These are phyloP conservation scores for Scheffersomyces lignicola DNA, from an alignment of 1,139 yeast genomes.

Conservation along the genomic window DNA sequence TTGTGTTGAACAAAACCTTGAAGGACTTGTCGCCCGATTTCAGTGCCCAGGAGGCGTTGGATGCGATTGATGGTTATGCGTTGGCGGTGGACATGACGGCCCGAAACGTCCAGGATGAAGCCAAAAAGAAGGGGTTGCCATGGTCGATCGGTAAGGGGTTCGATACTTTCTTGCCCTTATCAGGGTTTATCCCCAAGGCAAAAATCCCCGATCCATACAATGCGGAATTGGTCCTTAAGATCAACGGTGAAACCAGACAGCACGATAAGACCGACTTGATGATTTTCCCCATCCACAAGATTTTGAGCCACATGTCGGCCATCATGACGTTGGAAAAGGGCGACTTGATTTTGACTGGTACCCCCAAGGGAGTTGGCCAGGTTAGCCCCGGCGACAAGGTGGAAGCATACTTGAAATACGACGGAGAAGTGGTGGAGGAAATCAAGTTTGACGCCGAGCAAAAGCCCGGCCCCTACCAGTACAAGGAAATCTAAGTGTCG, in stretches of 20 bases:
- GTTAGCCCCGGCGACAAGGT: slow-evolving; percentile 76
- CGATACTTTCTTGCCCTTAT: slow-evolving; percentile 89
- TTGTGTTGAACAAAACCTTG: slow-evolving; percentile 65
- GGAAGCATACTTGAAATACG: slow-evolving; percentile 58
- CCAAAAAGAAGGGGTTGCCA: slow-evolving; percentile 91
- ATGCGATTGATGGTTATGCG: slow-evolving; percentile 81
- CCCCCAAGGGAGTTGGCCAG: slow-evolving; percentile 97
- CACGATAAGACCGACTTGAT: slow-evolving; percentile 78
- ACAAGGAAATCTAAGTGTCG: slow-evolving; percentile 44
- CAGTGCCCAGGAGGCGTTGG: slow-evolving; percentile 66
- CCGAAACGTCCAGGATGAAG: slow-evolving; percentile 92
- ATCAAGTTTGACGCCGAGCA: slow-evolving; percentile 56
- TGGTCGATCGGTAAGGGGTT: slow-evolving; percentile 98
- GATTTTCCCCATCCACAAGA: slow-evolving; percentile 84
- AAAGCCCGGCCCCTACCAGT: slow-evolving; percentile 81
- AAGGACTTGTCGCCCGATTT: slow-evolving; percentile 62
- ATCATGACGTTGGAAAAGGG: slow-evolving; percentile 91
- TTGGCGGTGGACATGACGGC: slow-evolving; percentile 93
- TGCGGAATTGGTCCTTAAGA: slow-evolving; percentile 61
- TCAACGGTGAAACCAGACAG: slow-evolving; percentile 74
- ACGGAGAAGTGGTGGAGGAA: slow-evolving; percentile 55
- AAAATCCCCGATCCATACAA: slow-evolving; percentile 73
- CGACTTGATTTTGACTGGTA: slow-evolving; percentile 89
- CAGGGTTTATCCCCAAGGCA: slow-evolving; percentile 64
- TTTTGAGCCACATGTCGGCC: slow-evolving; percentile 76